Percentiles rank a stretch among this genome's conserved stretches.
Conservation (phyloP, 305 asterid species). For the Rubia tinctorum region DNA sequence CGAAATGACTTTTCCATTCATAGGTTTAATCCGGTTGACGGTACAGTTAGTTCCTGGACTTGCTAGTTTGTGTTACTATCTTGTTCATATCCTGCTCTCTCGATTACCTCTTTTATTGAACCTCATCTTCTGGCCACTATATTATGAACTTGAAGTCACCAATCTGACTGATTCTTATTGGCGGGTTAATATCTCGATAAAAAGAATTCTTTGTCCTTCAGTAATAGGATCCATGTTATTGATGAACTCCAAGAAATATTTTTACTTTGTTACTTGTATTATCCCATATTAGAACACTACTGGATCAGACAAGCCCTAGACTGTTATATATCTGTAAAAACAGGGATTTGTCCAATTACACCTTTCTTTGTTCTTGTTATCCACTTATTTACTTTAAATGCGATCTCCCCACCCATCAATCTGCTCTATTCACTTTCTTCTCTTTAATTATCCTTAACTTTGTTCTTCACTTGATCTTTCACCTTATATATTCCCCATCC, state of each 20-base stretch:
- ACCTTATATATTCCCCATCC: neutral
- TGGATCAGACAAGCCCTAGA: neutral
- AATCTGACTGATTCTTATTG: neutral
- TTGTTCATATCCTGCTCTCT: neutral
- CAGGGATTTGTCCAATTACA: neutral
- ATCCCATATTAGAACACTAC: neutral
- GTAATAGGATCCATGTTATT: neutral
- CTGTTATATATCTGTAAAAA: neutral
- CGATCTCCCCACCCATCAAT: neutral
- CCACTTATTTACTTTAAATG: neutral
- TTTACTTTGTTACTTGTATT: neutral
- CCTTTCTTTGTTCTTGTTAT: neutral
- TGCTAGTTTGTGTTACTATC: neutral
- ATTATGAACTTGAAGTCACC: neutral
- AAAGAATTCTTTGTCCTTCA: neutral
- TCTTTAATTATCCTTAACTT: neutral
- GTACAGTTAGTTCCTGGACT: neutral
- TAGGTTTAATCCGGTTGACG: too few relatives aligned
- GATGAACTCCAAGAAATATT: neutral
- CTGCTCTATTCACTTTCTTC: conserved; percentile 1
- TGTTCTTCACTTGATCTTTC: neutral
- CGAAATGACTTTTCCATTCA: too few relatives aligned
- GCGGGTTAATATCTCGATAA: neutral
- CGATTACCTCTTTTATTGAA: neutral
- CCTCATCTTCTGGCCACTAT: neutral